A percentile compares a stretch with the other conserved stretches of the same genome.
These are phyloP conservation scores for Epichloe sp. DNA, from an alignment of 2,329 filamentous ascomycete genomes.

Conservation along the genomic window DNA sequence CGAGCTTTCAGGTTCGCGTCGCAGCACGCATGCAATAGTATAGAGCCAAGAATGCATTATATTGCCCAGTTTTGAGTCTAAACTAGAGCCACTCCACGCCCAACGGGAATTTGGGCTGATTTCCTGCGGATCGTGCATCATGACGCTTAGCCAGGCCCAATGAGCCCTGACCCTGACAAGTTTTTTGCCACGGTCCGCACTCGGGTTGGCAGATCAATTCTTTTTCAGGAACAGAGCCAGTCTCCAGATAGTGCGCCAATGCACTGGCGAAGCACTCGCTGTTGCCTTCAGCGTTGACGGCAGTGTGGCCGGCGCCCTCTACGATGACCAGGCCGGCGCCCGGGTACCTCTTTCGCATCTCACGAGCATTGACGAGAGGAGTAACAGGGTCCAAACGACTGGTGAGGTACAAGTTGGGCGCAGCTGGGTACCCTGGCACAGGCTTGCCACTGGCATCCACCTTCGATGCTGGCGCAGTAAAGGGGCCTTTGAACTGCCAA, in stretches of 20 bases:
- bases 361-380: slow-evolving; percentile 21
- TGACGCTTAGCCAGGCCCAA: neutral
- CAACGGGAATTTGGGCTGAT: neutral
- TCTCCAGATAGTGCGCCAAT: slow-evolving; percentile 17
- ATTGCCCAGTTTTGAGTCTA: neutral
- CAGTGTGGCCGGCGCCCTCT: slow-evolving; percentile 17
- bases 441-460: slow-evolving; percentile 2
- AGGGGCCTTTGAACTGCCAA: slow-evolving; percentile 20
- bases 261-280: slow-evolving; percentile 11
- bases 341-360: slow-evolving; percentile 15
- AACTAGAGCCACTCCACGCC: neutral
- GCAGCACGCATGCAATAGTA: neutral
- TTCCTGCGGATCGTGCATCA: neutral
- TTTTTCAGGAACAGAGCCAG: slow-evolving; percentile 14
- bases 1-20: neutral
- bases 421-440: slow-evolving; percentile 6
- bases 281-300: slow-evolving; percentile 4
- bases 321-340: slow-evolving; percentile 18
- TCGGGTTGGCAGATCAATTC: slow-evolving; percentile 6
- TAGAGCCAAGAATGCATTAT: neutral
- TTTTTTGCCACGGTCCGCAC: slow-evolving; percentile 10
- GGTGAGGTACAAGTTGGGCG: slow-evolving; percentile 23
- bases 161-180: neutral
- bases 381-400: slow-evolving; percentile 30
- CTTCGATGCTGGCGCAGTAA: slow-evolving; percentile 6